These are phyloP conservation scores for Lathyrus tuberosus DNA, from an alignment of 306 rosid species.

Conservation along the genomic window DNA sequence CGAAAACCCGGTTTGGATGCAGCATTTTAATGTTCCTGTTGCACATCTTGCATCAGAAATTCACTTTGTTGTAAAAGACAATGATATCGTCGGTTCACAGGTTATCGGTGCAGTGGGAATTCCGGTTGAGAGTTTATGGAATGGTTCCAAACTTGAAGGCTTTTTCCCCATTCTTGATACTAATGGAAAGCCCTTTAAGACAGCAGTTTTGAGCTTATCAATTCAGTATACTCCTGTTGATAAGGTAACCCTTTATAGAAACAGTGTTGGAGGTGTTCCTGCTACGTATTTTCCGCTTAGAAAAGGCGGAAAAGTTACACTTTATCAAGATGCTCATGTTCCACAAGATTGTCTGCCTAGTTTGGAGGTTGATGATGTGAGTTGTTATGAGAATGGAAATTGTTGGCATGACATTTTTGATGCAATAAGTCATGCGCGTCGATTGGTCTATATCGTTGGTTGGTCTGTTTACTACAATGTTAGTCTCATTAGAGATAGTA, in stretches of 20 bases:
- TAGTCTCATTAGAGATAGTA: slow-evolving; percentile 57
- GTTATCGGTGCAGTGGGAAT: slow-evolving; percentile 74
- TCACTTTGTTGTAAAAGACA: slow-evolving; percentile 76
- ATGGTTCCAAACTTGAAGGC: slow-evolving; percentile 62
- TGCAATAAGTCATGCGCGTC: slow-evolving; percentile 69
- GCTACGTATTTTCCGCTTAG: slow-evolving; percentile 78
- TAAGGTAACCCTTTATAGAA: slow-evolving; percentile 44
- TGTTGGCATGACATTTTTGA: slow-evolving; percentile 83
- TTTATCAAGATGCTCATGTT: slow-evolving; percentile 91
- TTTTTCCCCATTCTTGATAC: slow-evolving; percentile 57
- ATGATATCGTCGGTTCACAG: slow-evolving; percentile 75
- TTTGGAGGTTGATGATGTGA: slow-evolving; percentile 52
- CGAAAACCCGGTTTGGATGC: slow-evolving; percentile 84
- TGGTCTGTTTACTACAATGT: slow-evolving; percentile 90
- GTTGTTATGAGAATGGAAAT: slow-evolving; percentile 53
- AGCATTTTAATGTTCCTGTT: slow-evolving; percentile 71
- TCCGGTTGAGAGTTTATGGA: slow-evolving; percentile 56
- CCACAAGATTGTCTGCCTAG: slow-evolving; percentile 57
- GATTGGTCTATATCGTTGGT: slow-evolving; percentile 76
- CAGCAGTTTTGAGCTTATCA: slow-evolving; percentile 63
- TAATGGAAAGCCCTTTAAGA: slow-evolving; percentile 66
- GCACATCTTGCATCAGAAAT: slow-evolving; percentile 82
- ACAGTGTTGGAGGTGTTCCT: slow-evolving; percentile 71
- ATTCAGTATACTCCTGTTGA: slow-evolving; percentile 68
- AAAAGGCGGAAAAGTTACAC: slow-evolving; percentile 71